Conservation (phyloP, 164 flowering plant genomes). For the Umbilicus rupestris region DNA sequence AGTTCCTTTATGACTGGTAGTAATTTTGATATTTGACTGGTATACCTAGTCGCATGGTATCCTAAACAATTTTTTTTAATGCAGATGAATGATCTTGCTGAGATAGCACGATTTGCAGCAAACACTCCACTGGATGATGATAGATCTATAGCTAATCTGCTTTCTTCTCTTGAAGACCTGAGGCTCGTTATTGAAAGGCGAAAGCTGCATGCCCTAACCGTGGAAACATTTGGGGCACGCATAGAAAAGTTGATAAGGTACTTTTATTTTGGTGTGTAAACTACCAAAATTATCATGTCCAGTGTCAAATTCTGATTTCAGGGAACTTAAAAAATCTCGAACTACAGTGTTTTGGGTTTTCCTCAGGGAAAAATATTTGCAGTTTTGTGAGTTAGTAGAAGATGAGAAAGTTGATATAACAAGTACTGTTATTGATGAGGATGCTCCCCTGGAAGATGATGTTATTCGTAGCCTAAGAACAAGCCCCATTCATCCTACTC, state of each 20-base stretch:
- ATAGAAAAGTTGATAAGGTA: slow-evolving; percentile 90
- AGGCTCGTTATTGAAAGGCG: slow-evolving; percentile 59
- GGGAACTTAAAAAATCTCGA: not conserved
- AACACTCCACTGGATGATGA: slow-evolving; percentile 69
- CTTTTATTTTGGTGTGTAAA: slow-evolving; percentile 14
- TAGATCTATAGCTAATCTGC: slow-evolving; percentile 48
- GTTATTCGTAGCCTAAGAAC: slow-evolving; percentile 86
- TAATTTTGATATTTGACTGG: not conserved
- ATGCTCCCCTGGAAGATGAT: slow-evolving; percentile 91
- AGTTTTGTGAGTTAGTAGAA: slow-evolving; percentile 78
- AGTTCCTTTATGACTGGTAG: not conserved
- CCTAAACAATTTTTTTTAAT: slow-evolving; percentile 12
- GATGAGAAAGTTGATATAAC: slow-evolving; percentile 80
- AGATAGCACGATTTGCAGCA: slow-evolving; percentile 88
- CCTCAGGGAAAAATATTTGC: slow-evolving; percentile 87
- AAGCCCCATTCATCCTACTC: slow-evolving; percentile 61
- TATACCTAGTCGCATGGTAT: not conserved
- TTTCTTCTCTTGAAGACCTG: slow-evolving; percentile 79
- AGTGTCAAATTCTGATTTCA: not conserved
- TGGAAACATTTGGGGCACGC: slow-evolving; percentile 94
- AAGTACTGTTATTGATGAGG: slow-evolving; percentile 83
- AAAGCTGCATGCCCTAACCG: slow-evolving; percentile 82
- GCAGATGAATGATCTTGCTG: slow-evolving; percentile 96
- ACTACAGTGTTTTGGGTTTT: slow-evolving; percentile 3
- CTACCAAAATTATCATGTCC: not conserved